Evolutionary conservation across 2,329 filamentous ascomycete genomes (phyloP).

Genomic region (Colletotrichum sp.): DNA sequence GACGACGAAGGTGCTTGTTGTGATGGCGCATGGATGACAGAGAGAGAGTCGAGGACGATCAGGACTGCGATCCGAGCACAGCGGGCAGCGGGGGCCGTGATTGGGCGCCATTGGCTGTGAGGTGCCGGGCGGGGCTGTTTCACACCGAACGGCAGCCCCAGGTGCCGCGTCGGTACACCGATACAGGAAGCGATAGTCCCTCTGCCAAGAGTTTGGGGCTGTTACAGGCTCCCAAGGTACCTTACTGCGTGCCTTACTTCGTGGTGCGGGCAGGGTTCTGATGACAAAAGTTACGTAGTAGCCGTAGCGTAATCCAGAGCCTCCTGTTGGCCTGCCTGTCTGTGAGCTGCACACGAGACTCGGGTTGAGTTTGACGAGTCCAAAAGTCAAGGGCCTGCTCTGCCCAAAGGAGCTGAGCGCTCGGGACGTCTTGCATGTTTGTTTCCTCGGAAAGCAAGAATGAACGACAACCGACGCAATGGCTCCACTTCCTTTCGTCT

Average conservation of each 20-base stretch:
- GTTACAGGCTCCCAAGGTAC: constrained; percentile 1
- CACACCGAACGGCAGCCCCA: constrained; percentile 4
- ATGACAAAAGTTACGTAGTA: background rate
- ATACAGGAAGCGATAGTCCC: background rate
- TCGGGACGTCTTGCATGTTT: constrained; percentile 13
- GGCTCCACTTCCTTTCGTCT: background rate
- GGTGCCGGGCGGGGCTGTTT: background rate
- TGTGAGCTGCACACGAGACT: background rate
- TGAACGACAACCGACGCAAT: constrained; percentile 1
- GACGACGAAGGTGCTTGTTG: background rate
- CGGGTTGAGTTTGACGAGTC: background rate
- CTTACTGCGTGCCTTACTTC: too few species aligned
- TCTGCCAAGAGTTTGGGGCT: constrained; percentile 19
- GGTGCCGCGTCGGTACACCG: background rate
- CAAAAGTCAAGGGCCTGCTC: background rate
- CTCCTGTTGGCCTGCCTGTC: background rate
- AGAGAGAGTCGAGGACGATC: background rate
- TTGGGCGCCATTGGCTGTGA: background rate
- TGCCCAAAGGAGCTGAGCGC: background rate
- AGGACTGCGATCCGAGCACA: constrained; percentile 1
- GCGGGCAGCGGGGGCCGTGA: background rate
- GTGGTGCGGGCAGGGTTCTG: background rate
- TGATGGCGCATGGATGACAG: constrained; percentile 1
- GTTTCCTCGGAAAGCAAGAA: constrained; percentile 14
- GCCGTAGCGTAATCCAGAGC: background rate